Conservation (phyloP, 768 basidiomycete species). For the Inosperma sp. region DNA sequence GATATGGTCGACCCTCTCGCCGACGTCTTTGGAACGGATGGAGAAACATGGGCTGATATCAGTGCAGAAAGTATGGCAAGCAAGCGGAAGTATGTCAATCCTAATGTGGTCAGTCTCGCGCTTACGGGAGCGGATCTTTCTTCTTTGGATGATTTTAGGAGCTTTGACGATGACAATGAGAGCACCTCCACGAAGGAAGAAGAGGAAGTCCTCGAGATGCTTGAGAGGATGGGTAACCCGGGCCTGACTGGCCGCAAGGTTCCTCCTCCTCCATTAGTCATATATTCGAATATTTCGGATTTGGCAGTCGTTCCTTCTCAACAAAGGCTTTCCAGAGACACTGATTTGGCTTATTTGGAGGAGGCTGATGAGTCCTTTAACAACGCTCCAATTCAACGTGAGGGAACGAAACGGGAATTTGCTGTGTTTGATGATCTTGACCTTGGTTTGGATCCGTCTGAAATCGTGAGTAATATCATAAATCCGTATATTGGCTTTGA, state of each 20-base stretch:
- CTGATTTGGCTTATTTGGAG: conserved; percentile 45
- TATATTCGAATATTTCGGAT: conserved; percentile 33
- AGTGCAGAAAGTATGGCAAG: conserved; percentile 30
- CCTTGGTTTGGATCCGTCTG: conserved; percentile 43
- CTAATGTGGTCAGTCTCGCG: conserved; percentile 50
- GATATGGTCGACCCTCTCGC: conserved; percentile 49
- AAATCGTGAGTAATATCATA: conserved; percentile 34
- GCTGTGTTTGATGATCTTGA: conserved; percentile 50
- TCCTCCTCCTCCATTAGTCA: conserved; percentile 54
- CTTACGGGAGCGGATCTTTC: conserved; percentile 42
- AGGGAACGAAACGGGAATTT: conserved; percentile 42
- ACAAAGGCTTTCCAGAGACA: conserved; percentile 28
- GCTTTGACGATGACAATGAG: conserved; percentile 27
- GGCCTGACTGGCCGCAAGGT: conserved; percentile 28
- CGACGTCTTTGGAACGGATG: conserved; percentile 65
- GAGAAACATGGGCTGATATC: conserved; percentile 57
- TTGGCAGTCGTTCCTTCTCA: not conserved
- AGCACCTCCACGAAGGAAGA: conserved; percentile 34
- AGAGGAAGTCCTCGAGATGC: conserved; percentile 38
- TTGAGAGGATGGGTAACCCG: conserved; percentile 34
- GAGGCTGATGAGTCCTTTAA: conserved; percentile 13
- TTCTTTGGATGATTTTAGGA: conserved; percentile 22
- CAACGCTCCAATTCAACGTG: not conserved
- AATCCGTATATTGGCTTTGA: not conserved
- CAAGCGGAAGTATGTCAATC: conserved; percentile 31